Evolutionary conservation across 1,284 basidiomycete genomes (phyloP), one percentile per base, ranked within the genome.

Genomic region (Vanrija sp.): DNA sequence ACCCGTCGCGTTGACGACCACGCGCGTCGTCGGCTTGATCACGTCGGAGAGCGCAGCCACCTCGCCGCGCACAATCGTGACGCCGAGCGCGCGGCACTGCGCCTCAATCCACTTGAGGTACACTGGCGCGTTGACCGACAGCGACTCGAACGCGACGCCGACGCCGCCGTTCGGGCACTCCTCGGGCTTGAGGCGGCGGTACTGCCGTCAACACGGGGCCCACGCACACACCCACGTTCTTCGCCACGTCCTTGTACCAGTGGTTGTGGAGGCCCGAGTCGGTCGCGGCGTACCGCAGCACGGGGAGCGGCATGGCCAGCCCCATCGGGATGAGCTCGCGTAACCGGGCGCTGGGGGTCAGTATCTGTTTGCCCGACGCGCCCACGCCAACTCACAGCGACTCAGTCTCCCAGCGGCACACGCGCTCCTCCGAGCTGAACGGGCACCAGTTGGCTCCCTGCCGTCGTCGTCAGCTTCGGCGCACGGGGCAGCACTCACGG

Each of bases 111-210:
- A 62, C 12, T 46, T 41, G 7, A 54, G 41, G 47, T 62, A 62
- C n/a, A 41, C 41, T 3, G 60, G 60, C 6, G 45, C 48, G 49
- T 62, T 59, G 44, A 62, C 53, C 4, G 60, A 62, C 3, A 62
- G 44, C 4, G 57, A 60, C 15, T 47, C 51, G 50, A 57, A 62
- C 6, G 52, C 35, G 9, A 57, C 60, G 27, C 60, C 60, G 35
- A 60, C 51, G 20, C 45, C 51, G 49, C 51, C 54, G 15, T 44
- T 39, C 9, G 55, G 54, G 51, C 60, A 62, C 37, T 60, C 47
- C 4, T 20, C 24, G 22, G 57, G 12, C 3, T 47, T 36, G 12
- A 60, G 53, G 22, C 23, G 41, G 15, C 50, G 55, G 49, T 60
- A 62, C 59, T 60, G 41, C 6, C 16, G 39, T 53, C 45, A 53